phyloP scores from a whole-genome alignment of 768 basidiomycete genomes.

The Pleurotus ostreatus region DNA sequence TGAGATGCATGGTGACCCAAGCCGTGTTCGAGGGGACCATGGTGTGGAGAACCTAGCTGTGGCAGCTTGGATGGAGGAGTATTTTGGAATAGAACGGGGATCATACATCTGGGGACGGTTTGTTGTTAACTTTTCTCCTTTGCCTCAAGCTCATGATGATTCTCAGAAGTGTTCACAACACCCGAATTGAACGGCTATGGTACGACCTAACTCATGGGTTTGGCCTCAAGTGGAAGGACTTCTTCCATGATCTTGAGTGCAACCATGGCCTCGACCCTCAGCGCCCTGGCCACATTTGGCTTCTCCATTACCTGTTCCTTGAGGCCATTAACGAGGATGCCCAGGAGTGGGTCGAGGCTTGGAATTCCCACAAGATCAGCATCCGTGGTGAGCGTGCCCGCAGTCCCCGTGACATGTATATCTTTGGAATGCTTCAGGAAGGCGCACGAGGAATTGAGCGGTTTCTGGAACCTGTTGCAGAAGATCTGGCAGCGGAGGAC shows the following conservation, averaged over 20 bases:
- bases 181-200: slow-evolving; percentile 23
- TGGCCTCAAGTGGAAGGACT: slow-evolving; percentile 25
- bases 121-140: background rate
- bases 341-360: slow-evolving; percentile 20
- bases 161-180: slow-evolving; percentile 13
- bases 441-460: slow-evolving; percentile 13
- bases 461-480: background rate
- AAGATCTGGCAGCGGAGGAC: slow-evolving; percentile 6
- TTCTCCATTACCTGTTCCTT: slow-evolving; percentile 26
- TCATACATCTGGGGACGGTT: slow-evolving; percentile 27
- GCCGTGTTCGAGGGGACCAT: slow-evolving; percentile 24
- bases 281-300: slow-evolving; percentile 22
- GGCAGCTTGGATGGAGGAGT: slow-evolving; percentile 19
- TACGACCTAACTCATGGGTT: slow-evolving; percentile 23
- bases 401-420: slow-evolving; percentile 14
- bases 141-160: background rate
- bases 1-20: slow-evolving; percentile 15
- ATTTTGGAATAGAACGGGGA: slow-evolving; percentile 14
- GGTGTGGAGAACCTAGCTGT: slow-evolving; percentile 23
- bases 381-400: slow-evolving; percentile 10
- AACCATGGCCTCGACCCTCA: slow-evolving; percentile 18
- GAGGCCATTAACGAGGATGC: slow-evolving; percentile 18
- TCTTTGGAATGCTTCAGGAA: slow-evolving; percentile 15
- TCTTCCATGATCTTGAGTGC: slow-evolving; percentile 24
- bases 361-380: slow-evolving; percentile 22